These are phyloP conservation scores for Gentiana dahurica DNA, from an alignment of 257 asterid species.

Conservation along the genomic window DNA sequence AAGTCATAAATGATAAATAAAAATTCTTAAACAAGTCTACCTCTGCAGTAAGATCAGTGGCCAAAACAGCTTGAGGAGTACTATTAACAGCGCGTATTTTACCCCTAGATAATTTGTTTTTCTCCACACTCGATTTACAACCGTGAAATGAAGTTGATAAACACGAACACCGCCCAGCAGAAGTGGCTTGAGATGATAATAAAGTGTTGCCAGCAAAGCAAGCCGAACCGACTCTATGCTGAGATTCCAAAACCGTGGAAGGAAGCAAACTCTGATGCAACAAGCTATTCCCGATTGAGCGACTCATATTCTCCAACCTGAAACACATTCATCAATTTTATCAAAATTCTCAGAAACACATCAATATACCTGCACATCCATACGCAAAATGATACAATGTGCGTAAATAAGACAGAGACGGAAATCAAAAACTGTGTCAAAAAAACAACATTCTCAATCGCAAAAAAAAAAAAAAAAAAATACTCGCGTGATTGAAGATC, in stretches of 20 bases:
- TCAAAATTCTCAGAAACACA: too few relatives aligned
- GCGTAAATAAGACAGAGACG: neutral
- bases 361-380: too few relatives aligned
- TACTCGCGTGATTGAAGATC: too few relatives aligned
- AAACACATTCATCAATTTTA: neutral
- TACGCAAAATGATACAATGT: too few relatives aligned
- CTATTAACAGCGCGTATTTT: constrained; percentile 28
- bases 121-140: constrained; percentile 31
- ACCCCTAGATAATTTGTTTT: constrained; percentile 43
- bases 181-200: constrained; percentile 54
- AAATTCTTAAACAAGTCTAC: constrained; percentile 21
- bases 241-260: constrained; percentile 42
- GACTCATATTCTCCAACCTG: constrained; percentile 42
- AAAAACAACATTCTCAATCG: neutral
- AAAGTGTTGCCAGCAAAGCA: constrained; percentile 58
- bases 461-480: too few relatives aligned
- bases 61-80: constrained; percentile 52
- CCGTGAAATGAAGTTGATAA: constrained; percentile 54
- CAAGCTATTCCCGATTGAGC: constrained; percentile 68
- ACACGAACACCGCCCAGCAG: constrained; percentile 34
- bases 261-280: constrained; percentile 59
- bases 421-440: neutral
- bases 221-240: constrained; percentile 50
- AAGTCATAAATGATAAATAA: neutral
- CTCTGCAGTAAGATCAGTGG: constrained; percentile 49